Conservation (phyloP, 2,329 filamentous ascomycete species). For the Penicillium sp. region DNA sequence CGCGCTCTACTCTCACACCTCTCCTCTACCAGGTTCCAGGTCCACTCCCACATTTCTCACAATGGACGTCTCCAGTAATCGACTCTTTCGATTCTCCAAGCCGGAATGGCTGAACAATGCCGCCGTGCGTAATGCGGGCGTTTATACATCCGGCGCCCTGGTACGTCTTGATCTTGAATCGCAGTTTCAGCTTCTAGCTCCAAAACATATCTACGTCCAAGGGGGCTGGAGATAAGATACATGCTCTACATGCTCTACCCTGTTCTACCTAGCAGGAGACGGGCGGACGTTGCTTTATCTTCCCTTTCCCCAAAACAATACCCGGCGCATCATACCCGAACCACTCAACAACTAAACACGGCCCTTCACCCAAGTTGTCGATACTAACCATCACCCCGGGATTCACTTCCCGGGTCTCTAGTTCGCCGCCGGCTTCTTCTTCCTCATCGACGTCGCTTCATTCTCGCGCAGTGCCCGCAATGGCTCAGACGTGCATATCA, state of each 20-base stretch:
- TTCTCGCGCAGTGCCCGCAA: conserved; percentile 59
- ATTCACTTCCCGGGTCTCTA: conserved; percentile 23
- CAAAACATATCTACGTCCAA: no score
- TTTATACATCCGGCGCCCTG: conserved; percentile 61
- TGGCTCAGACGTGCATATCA: conserved; percentile 57
- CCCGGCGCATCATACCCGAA: background rate
- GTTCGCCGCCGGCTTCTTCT: conserved; percentile 66
- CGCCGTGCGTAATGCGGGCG: conserved; percentile 57
- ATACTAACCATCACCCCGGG: background rate
- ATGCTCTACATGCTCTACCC: no score
- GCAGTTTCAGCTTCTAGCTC: no score
- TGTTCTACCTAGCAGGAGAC: no score
- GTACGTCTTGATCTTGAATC: conserved; percentile 38
- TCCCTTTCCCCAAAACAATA: conserved; percentile 4
- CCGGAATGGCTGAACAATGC: conserved; percentile 62
- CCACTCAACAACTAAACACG: background rate
- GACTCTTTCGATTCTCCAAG: conserved; percentile 62
- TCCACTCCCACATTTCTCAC: background rate
- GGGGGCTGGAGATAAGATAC: no score
- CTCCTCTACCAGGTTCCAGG: no score
- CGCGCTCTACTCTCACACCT: no score
- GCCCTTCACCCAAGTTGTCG: background rate
- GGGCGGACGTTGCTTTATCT: no score
- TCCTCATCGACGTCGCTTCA: conserved; percentile 60
- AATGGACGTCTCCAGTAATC: conserved; percentile 46